phyloP scores from a whole-genome alignment of 73 alveolate species.

The Paramecium sexaurelia region DNA sequence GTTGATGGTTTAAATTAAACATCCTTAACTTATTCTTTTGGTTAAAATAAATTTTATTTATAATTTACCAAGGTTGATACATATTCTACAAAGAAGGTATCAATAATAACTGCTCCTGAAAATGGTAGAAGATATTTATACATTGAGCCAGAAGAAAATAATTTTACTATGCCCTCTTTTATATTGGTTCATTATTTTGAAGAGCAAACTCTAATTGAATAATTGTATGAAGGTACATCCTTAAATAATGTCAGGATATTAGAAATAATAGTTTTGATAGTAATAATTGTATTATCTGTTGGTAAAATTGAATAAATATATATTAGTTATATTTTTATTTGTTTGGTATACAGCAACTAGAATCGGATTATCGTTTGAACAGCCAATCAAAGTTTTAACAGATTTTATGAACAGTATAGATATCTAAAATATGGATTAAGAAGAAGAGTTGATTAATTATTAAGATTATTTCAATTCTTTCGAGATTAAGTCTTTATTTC shows the following conservation, averaged over 20 bases:
- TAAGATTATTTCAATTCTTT: slow-evolving; percentile 40
- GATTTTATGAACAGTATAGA: slow-evolving; percentile 48
- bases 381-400: slow-evolving; percentile 35
- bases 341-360: slow-evolving; percentile 54
- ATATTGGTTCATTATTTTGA: slow-evolving; percentile 36
- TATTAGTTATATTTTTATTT: slow-evolving; percentile 20
- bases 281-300: slow-evolving; percentile 22
- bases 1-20: not conserved
- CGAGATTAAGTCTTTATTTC: slow-evolving; percentile 31
- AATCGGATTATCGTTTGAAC: slow-evolving; percentile 40
- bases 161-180: not conserved
- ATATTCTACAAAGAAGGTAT: not conserved
- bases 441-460: slow-evolving; percentile 24
- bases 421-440: slow-evolving; percentile 39
- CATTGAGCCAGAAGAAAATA: not conserved
- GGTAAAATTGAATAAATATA: not conserved
- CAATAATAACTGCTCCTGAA: slow-evolving; percentile 17
- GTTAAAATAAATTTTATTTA: not conserved
- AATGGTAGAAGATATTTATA: slow-evolving; percentile 34
- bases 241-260: slow-evolving; percentile 3
- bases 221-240: slow-evolving; percentile 3
- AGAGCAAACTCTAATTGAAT: not conserved
- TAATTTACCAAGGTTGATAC: not conserved
- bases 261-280: slow-evolving; percentile 28
- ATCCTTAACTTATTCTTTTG: not conserved